Conservation (phyloP, 768 basidiomycete genomes). For the Butyriboletus loyo region DNA sequence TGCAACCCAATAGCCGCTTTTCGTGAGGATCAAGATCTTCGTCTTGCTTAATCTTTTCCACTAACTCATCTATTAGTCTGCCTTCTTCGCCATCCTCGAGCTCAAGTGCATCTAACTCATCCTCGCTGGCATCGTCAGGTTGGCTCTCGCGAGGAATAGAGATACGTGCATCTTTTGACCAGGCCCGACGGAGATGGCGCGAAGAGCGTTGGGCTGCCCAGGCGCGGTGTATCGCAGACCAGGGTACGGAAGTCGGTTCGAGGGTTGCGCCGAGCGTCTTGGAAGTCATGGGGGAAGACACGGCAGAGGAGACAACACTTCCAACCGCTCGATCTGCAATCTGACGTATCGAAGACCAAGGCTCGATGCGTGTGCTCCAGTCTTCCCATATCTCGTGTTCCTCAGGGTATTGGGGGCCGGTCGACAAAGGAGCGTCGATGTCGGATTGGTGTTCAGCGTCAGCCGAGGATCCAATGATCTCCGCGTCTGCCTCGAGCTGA, state of each 20-base stretch:
- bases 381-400: conserved; percentile 47
- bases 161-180: conserved; percentile 52
- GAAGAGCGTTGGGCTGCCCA: conserved; percentile 59
- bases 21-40: conserved; percentile 79
- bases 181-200: conserved; percentile 51
- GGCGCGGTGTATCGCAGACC: conserved; percentile 62
- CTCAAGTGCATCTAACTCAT: conserved; percentile 27
- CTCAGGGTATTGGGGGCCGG: conserved; percentile 14
- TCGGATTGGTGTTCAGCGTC: conserved; percentile 11
- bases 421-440: background rate
- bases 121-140: conserved; percentile 33
- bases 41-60: conserved; percentile 75
- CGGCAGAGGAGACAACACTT: conserved; percentile 43
- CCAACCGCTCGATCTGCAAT: conserved; percentile 79
- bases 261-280: conserved; percentile 14
- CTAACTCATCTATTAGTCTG: conserved; percentile 55
- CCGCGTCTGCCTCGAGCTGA: conserved; percentile 19
- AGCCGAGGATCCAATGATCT: conserved; percentile 12
- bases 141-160: conserved; percentile 36
- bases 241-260: conserved; percentile 60
- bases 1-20: conserved; percentile 74
- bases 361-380: conserved; percentile 69
- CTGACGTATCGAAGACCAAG: conserved; percentile 66
- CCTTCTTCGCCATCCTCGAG: conserved; percentile 33
- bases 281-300: conserved; percentile 15